Conservation (phyloP, 306 rosid species). For the Cicer yamashitae region DNA sequence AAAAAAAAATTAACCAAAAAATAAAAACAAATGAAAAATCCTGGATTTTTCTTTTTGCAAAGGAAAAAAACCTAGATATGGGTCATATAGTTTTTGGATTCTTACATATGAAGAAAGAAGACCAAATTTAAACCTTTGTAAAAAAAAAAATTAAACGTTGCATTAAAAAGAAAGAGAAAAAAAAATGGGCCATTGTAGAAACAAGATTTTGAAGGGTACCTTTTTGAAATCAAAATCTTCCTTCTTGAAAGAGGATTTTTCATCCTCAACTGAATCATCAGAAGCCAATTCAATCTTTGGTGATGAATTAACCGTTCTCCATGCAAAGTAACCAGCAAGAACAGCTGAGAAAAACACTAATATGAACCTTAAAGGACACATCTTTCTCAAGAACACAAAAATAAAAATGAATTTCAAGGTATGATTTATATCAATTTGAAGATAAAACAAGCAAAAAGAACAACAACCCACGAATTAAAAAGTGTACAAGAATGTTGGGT, state of each 20-base stretch:
- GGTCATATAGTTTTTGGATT: neutral
- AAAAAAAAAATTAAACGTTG: neutral
- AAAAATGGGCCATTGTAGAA: neutral
- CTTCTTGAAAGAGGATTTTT: conserved; percentile 30
- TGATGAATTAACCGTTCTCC: conserved; percentile 64
- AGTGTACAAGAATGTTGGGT: conserved; percentile 25
- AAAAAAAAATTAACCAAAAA: neutral
- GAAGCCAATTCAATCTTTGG: conserved; percentile 38
- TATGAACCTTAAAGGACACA: conserved; percentile 83
- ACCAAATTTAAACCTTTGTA: too few species aligned
- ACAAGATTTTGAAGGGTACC: conserved; percentile 41
- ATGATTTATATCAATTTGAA: neutral
- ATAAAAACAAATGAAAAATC: neutral
- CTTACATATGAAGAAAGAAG: neutral
- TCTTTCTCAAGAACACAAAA: conserved; percentile 28
- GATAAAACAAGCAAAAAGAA: neutral
- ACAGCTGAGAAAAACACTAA: conserved; percentile 82
- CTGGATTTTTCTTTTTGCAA: too few species aligned
- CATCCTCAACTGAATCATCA: conserved; percentile 38
- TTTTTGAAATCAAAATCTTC: conserved; percentile 45
- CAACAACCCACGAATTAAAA: conserved; percentile 29
- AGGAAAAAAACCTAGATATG: neutral
- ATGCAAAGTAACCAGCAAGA: conserved; percentile 69
- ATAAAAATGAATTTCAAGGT: neutral
- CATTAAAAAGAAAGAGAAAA: neutral